phyloP scores from a whole-genome alignment of 305 asterid species.

The Striga hermonthica region DNA sequence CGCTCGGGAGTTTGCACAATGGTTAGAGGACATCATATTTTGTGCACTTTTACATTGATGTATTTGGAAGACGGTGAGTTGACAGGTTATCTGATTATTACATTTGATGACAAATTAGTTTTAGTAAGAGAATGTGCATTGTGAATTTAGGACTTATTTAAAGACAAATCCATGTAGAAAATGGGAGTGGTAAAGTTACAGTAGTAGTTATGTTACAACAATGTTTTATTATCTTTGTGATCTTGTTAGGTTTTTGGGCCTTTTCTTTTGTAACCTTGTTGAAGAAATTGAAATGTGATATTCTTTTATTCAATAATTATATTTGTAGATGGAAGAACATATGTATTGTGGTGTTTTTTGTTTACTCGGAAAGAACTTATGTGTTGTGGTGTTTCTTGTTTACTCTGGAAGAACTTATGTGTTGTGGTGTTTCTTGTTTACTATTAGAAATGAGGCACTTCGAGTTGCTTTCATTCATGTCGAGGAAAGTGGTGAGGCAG shows the following conservation, averaged over 20 bases:
- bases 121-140: not conserved
- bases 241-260: slow-evolving; percentile 19
- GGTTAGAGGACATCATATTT: not conserved
- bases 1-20: not conserved
- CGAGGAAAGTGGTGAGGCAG: slow-evolving; percentile 63
- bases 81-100: slow-evolving; percentile 1
- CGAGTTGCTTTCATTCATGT: slow-evolving; percentile 96
- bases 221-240: slow-evolving; percentile 18
- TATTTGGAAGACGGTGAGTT: not conserved
- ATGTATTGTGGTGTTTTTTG: slow-evolving; percentile 16
- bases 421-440: slow-evolving; percentile 16
- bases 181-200: slow-evolving; percentile 13
- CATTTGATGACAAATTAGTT: not conserved
- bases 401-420: slow-evolving; percentile 29
- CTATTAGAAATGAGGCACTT: slow-evolving; percentile 88
- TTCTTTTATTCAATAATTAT: slow-evolving; percentile 9
- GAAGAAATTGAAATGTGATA: slow-evolving; percentile 13
- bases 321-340: slow-evolving; percentile 24
- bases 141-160: not conserved
- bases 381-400: no score
- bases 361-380: no score
- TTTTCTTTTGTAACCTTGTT: slow-evolving; percentile 16
- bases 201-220: slow-evolving; percentile 2
- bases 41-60: not conserved
- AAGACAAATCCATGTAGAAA: slow-evolving; percentile 1